A percentile compares a stretch with the other conserved stretches of the same genome.
These are phyloP conservation scores for Cyathus striatus DNA, from an alignment of 768 basidiomycete genomes.

Conservation along the genomic window DNA sequence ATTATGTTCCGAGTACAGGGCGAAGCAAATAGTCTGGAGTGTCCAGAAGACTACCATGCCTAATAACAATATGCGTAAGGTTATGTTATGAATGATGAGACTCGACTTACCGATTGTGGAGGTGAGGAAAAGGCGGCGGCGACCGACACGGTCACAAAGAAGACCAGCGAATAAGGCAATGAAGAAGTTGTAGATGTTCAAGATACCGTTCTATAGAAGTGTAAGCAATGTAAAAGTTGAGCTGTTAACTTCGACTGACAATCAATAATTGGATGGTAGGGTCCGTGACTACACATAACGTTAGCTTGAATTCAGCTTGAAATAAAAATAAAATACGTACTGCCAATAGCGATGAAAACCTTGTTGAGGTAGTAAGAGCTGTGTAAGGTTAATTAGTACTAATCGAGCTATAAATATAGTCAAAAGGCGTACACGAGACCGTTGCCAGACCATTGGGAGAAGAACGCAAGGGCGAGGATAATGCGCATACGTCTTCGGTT, in stretches of 20 bases:
- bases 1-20: constrained; percentile 28
- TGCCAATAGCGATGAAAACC: constrained; percentile 48
- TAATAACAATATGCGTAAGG: constrained; percentile 9
- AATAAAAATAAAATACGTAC: constrained; percentile 9
- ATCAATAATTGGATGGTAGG: constrained; percentile 35
- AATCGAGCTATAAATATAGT: constrained; percentile 1
- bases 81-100: background rate
- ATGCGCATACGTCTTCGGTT: constrained; percentile 52
- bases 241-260: constrained; percentile 18
- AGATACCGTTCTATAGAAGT: constrained; percentile 38
- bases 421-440: constrained; percentile 34
- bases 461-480: constrained; percentile 53
- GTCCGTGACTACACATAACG: constrained; percentile 28
- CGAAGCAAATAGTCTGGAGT: constrained; percentile 50
- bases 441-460: constrained; percentile 56
- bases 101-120: constrained; percentile 33
- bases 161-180: constrained; percentile 45
- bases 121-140: constrained; percentile 44
- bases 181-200: constrained; percentile 53
- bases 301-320: background rate
- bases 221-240: background rate
- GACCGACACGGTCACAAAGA: constrained; percentile 42
- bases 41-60: constrained; percentile 55
- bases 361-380: constrained; percentile 37
- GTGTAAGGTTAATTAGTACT: constrained; percentile 2